Evolutionary conservation across 345 rosid genomes (phyloP).

Genomic region (Limnanthes douglasii): DNA sequence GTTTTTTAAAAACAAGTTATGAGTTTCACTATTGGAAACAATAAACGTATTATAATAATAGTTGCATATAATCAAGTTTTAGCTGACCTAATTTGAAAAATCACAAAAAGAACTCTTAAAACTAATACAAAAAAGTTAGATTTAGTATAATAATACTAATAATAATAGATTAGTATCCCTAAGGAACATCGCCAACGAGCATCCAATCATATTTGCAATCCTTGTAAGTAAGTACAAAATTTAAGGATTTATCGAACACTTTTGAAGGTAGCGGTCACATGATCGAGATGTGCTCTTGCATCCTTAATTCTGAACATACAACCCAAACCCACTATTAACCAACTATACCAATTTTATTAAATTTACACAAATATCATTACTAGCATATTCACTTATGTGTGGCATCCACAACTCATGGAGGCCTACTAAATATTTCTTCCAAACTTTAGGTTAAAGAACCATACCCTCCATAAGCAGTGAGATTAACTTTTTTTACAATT

Average conservation of each 20-base stretch:
- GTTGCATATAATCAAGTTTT: no score
- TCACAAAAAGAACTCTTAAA: no score
- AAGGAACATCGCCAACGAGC: slow-evolving; percentile 97
- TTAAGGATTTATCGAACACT: slow-evolving; percentile 61
- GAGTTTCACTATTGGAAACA: no score
- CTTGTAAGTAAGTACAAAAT: slow-evolving; percentile 66
- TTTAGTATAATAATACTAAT: no score
- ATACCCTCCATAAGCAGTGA: slow-evolving; percentile 55
- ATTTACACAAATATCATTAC: no score
- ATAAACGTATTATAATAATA: no score
- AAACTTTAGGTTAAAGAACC: slow-evolving; percentile 47
- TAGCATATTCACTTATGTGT: slow-evolving; percentile 33
- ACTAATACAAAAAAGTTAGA: no score
- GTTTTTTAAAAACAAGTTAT: no score
- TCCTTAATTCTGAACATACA: slow-evolving; percentile 9
- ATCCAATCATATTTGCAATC: slow-evolving; percentile 97
- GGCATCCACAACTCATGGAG: slow-evolving; percentile 16
- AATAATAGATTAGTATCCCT: slow-evolving; percentile 63
- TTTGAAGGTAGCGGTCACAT: slow-evolving; percentile 19
- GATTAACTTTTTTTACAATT: slow-evolving; percentile 83
- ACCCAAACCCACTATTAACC: not conserved
- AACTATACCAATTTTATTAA: no score
- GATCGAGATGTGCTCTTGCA: slow-evolving; percentile 15
- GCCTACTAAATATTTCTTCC: slow-evolving; percentile 54
- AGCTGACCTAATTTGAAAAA: no score